Evolutionary conservation across 75 land plant species (phyloP).

Genomic region (Isoetes taiwanensis): DNA sequence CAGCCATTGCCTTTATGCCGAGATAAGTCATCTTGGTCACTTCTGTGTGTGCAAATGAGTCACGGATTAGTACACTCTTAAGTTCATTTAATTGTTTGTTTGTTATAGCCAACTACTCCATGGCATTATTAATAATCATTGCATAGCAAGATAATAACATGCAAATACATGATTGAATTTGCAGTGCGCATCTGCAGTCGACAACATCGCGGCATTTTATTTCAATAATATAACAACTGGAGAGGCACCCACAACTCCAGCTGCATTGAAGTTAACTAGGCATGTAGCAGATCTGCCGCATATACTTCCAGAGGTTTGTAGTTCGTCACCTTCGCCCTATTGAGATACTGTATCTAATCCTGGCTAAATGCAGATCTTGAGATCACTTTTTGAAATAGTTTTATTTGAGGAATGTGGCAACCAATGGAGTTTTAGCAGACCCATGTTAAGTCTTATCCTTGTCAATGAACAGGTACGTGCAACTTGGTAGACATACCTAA

Average conservation of each 20-base stretch:
- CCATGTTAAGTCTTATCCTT: conserved; percentile 80
- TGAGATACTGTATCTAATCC: neutral
- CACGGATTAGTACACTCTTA: too few relatives aligned
- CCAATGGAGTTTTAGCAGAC: conserved; percentile 92
- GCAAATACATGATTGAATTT: neutral
- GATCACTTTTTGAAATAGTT: conserved; percentile 79
- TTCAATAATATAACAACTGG: conserved; percentile 81
- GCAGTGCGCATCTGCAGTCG: conserved; percentile 90
- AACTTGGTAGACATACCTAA: neutral
- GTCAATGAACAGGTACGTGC: conserved; percentile 68
- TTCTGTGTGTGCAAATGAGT: too few relatives aligned
- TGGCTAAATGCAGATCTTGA: conserved; percentile 45
- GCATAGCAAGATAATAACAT: neutral
- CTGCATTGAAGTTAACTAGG: conserved; percentile 59
- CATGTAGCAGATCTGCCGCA: conserved; percentile 80
- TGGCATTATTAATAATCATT: neutral
- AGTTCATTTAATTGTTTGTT: too few relatives aligned
- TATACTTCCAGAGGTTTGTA: conserved; percentile 55
- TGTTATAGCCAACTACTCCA: neutral
- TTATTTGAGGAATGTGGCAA: conserved; percentile 83
- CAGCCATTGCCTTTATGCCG: too few relatives aligned
- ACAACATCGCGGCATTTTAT: conserved; percentile 72
- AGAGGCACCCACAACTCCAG: conserved; percentile 48
- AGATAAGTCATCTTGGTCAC: too few relatives aligned
- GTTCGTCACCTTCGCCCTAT: conserved; percentile 1